A percentile compares a stretch with the other conserved stretches of the same genome.
Conservation (phyloP, 176 grass and related monocot genomes). For the Phyllostachys edulis region DNA sequence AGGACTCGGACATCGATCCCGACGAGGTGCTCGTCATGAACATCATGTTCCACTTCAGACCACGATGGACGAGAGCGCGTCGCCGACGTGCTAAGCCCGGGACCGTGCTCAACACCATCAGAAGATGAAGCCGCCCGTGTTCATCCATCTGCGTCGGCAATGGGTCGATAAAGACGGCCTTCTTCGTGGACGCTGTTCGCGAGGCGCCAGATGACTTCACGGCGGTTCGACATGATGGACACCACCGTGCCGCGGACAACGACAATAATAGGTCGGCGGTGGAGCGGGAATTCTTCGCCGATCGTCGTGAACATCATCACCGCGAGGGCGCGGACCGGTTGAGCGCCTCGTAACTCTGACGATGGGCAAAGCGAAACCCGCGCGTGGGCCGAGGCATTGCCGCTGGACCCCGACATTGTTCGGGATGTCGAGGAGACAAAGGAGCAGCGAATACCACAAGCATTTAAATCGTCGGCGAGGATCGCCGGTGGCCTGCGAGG, state of each 20-base stretch:
- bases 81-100: slow-evolving; percentile 37
- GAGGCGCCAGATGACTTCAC: slow-evolving; percentile 41
- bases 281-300: slow-evolving; percentile 38
- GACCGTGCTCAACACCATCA: slow-evolving; percentile 44
- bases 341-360: too few species aligned
- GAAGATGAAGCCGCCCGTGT: slow-evolving; percentile 34
- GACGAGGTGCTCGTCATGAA: too few species aligned
- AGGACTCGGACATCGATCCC: slow-evolving; percentile 30
- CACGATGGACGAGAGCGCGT: slow-evolving; percentile 46
- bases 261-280: slow-evolving; percentile 28
- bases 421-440: slow-evolving; percentile 19
- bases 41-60: slow-evolving; percentile 27
- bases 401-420: slow-evolving; percentile 28
- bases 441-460: slow-evolving; percentile 39
- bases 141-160: slow-evolving; percentile 42
- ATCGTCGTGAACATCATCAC: slow-evolving; percentile 41
- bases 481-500: slow-evolving; percentile 49
- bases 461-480: slow-evolving; percentile 46
- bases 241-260: slow-evolving; percentile 34
- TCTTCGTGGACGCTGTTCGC: slow-evolving; percentile 49
- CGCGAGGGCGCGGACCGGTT: slow-evolving; percentile 46
- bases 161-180: slow-evolving; percentile 33
- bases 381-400: slow-evolving; percentile 48
- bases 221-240: slow-evolving; percentile 50
- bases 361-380: too few species aligned